Evolutionary conservation across 441 rosid genomes (phyloP), one percentile per base, ranked within the genome.

Genomic region (Omphalea diandra): DNA sequence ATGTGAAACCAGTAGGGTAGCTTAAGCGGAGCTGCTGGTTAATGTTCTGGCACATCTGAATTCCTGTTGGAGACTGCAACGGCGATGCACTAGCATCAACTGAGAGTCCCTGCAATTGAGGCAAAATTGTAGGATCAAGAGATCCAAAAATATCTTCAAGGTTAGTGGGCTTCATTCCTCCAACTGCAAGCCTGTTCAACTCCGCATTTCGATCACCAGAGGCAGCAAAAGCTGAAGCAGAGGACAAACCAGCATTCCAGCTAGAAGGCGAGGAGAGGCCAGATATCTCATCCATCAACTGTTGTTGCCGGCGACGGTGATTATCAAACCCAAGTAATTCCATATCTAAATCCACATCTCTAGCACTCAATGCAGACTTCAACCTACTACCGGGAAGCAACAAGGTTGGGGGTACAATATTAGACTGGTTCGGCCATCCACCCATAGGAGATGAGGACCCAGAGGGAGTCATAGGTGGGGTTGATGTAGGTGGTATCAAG

Each of bases 381-480:
- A 93, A 71, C 73, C 96, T 79, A 76, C 97, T 93, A 61, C 91
- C 75, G 43, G 96, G 87, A 57, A 89, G 94, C 81, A 89, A 94
- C 85, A 93, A 71, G 43, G 85, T 68, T 27, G 94, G 94, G 14
- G 88, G 87, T 11, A 77, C 54, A 22, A 70, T 43, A 65, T 40
- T 85, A 38, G 82, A 75, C 70, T 88, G 86, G 79, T 73, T 87
- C 65, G 81, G 81, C 96, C 97, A 89, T 22, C 87, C 87, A 70
- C 77, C 78, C 17, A 85, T 67, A 31, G 93, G 84, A 53, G 97
- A 91, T 17, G 92, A 76, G 0, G 83, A 49, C 9, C 87, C 83
- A 35, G 88, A 75, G 12, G 96, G 90, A 73, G 85, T 70, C 81
- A 81, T 60, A 5, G 94, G 85, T 1, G 92, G 87, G 14, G 91